These are phyloP conservation scores for Fusarium pseudocircinatum DNA, from an alignment of 2,329 filamentous ascomycete genomes.

Conservation along the genomic window DNA sequence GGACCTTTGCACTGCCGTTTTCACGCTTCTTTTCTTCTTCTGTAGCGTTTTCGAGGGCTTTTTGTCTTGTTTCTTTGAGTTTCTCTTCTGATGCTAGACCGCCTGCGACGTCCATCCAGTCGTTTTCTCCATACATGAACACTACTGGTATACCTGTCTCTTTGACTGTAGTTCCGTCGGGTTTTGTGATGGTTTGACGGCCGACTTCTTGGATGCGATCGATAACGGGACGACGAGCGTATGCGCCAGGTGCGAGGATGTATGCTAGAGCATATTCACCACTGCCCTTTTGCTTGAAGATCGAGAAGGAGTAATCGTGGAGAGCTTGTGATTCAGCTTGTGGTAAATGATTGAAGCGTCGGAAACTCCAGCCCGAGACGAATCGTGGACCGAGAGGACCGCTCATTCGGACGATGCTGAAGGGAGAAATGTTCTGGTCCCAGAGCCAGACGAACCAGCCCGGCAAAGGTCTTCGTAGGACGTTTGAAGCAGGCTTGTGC, in stretches of 20 bases:
- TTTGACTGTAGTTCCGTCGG: slow-evolving; percentile 42
- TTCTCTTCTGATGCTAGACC: slow-evolving; percentile 83
- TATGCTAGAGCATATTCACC: slow-evolving; percentile 95
- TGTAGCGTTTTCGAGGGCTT: slow-evolving; percentile 68
- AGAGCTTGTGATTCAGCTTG: slow-evolving; percentile 81
- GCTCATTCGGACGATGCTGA: slow-evolving; percentile 86
- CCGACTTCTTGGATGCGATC: slow-evolving; percentile 87
- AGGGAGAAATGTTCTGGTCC: slow-evolving; percentile 97
- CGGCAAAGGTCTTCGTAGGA: slow-evolving; percentile 69
- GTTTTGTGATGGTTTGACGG: slow-evolving; percentile 65
- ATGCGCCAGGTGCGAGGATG: slow-evolving; percentile 91
- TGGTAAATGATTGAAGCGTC: slow-evolving; percentile 90
- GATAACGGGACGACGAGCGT: slow-evolving; percentile 87
- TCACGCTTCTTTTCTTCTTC: slow-evolving; percentile 76
- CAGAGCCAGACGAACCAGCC: slow-evolving; percentile 93
- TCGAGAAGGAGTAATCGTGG: slow-evolving; percentile 92
- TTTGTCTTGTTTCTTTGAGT: slow-evolving; percentile 73
- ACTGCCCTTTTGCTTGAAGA: slow-evolving; percentile 91
- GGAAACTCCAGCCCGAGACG: slow-evolving; percentile 93
- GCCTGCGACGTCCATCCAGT: slow-evolving; percentile 97
- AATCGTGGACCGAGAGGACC: slow-evolving; percentile 91
- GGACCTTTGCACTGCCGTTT: slow-evolving; percentile 82
- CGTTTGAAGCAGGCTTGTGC: slow-evolving; percentile 42
- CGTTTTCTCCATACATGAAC: slow-evolving; percentile 96
- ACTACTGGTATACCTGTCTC: slow-evolving; percentile 82